A percentile compares a stretch with the other conserved stretches of the same genome.
Conservation (phyloP, 1,284 basidiomycete species). For the Fomitopsis palustris region DNA sequence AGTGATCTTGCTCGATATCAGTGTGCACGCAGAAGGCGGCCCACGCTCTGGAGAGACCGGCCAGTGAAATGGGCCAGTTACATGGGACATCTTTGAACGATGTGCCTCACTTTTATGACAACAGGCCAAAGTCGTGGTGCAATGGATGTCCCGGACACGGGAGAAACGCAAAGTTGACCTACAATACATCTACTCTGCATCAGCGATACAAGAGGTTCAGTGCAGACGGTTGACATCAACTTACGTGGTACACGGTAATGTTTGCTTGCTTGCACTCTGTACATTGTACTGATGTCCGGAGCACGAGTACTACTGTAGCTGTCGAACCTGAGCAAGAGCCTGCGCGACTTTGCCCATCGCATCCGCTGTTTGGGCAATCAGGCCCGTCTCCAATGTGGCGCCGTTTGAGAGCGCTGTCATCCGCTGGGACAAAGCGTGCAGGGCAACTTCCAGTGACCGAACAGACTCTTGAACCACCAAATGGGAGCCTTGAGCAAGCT, state of each 20-base stretch:
- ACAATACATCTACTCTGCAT: background rate
- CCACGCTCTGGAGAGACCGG: background rate
- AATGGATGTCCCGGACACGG: background rate
- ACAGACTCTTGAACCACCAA: constrained; percentile 36
- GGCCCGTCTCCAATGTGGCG: constrained; percentile 40
- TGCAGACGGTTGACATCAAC: background rate
- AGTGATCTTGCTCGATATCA: background rate
- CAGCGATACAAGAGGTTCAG: background rate
- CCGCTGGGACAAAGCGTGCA: constrained; percentile 50
- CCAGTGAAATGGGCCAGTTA: background rate
- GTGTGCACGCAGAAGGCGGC: background rate
- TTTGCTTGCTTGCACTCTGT: background rate
- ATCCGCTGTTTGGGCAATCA: constrained; percentile 63
- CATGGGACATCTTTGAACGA: background rate
- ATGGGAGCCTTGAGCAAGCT: constrained; percentile 18
- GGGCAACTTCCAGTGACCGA: constrained; percentile 49
- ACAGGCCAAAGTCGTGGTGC: background rate
- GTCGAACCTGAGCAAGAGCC: constrained; percentile 57
- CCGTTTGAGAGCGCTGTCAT: constrained; percentile 42
- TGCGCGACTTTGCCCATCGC: constrained; percentile 63
- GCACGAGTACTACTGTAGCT: constrained; percentile 37
- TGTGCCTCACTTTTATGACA: background rate
- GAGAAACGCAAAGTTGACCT: background rate
- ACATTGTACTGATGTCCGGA: background rate
- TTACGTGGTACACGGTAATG: no score